Conservation (phyloP, 1,284 basidiomycete genomes). For the Microbotryomycetes sp. region DNA sequence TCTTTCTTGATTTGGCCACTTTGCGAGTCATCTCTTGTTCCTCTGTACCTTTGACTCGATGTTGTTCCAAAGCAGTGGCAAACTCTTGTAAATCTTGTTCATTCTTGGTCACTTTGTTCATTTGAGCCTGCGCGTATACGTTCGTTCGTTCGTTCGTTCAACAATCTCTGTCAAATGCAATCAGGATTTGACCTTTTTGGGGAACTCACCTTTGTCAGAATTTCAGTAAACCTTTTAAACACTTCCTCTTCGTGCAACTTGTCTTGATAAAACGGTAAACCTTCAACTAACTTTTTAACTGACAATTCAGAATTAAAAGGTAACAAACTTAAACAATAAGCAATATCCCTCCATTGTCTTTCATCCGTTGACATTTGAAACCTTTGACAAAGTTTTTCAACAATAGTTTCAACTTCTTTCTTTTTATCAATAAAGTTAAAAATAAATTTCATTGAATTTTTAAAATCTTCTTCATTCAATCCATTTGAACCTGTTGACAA, state of each 20-base stretch:
- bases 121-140: constrained; percentile 53
- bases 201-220: constrained; percentile 60
- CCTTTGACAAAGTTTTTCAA: constrained; percentile 89
- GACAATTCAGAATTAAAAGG: constrained; percentile 96
- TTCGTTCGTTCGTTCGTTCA: background rate
- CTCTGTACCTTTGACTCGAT: constrained; percentile 77
- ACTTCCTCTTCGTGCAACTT: constrained; percentile 86
- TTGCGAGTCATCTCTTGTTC: constrained; percentile 81
- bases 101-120: constrained; percentile 77
- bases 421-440: constrained; percentile 97
- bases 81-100: constrained; percentile 86
- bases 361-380: constrained; percentile 84
- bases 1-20: constrained; percentile 51
- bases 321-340: constrained; percentile 86
- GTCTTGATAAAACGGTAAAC: constrained; percentile 81
- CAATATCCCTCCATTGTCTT: constrained; percentile 95
- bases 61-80: constrained; percentile 66
- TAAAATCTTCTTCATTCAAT: constrained; percentile 86
- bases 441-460: constrained; percentile 89
- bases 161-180: too few relatives aligned
- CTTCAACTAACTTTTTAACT: constrained; percentile 90
- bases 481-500: constrained; percentile 88
- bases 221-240: constrained; percentile 78
- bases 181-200: background rate
- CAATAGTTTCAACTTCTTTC: constrained; percentile 80